Evolutionary conservation across 768 basidiomycete genomes (phyloP).

Genomic region (Rhizopogon salebrosus): DNA sequence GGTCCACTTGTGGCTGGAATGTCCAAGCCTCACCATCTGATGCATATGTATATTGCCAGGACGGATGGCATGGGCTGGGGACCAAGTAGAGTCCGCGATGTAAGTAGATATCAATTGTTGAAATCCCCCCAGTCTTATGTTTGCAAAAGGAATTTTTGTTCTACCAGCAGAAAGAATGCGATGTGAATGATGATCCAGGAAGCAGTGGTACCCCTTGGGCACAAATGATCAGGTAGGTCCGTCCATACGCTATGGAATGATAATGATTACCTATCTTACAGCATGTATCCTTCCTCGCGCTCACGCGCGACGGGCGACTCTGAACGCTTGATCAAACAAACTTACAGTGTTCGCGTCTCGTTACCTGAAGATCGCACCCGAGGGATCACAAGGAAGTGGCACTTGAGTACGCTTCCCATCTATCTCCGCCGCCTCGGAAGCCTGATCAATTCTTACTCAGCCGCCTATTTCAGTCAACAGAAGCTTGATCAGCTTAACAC

Average conservation of each 20-base stretch:
- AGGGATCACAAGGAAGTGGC: conserved; percentile 45
- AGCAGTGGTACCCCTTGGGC: conserved; percentile 67
- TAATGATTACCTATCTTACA: conserved; percentile 14
- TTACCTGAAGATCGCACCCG: conserved; percentile 39
- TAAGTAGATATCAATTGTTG: conserved; percentile 9
- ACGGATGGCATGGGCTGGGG: conserved; percentile 80
- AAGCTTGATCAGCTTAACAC: conserved; percentile 67
- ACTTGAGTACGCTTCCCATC: conserved; percentile 40
- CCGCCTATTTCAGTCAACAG: conserved; percentile 81
- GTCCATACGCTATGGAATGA: conserved; percentile 9
- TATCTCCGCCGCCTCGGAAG: conserved; percentile 21
- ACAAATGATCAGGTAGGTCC: conserved; percentile 62
- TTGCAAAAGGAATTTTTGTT: conserved; percentile 46
- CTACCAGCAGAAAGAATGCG: conserved; percentile 46
- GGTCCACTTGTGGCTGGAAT: conserved; percentile 7
- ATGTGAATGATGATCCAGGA: conserved; percentile 33
- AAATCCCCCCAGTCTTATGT: neutral
- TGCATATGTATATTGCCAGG: conserved; percentile 22
- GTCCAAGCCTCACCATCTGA: neutral
- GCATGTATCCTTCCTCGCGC: conserved; percentile 37
- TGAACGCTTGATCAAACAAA: conserved; percentile 49
- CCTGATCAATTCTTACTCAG: conserved; percentile 31
- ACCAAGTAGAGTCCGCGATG: conserved; percentile 64
- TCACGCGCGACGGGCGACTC: conserved; percentile 32
- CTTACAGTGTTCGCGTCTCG: conserved; percentile 46